Percentiles rank a stretch among this genome's conserved stretches.
Conservation (phyloP, 2,329 filamentous ascomycete species). For the Diaporthe citrichinensis region DNA sequence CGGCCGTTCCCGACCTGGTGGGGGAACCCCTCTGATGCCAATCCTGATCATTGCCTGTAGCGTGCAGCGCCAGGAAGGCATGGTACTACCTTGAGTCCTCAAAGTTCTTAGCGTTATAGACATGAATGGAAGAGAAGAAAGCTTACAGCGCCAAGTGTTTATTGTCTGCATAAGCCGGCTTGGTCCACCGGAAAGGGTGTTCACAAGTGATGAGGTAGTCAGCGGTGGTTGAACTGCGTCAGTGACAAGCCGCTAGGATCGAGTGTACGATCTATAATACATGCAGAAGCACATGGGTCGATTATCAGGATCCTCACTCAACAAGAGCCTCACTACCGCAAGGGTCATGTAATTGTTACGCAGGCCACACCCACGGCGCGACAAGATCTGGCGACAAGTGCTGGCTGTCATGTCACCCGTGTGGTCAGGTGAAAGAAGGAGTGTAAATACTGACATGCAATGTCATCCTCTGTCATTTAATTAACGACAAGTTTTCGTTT, state of each 20-base stretch:
- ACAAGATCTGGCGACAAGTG: no score
- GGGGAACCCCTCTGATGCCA: slow-evolving; percentile 35
- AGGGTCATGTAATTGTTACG: background rate
- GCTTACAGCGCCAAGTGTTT: background rate
- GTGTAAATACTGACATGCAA: background rate
- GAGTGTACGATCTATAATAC: background rate
- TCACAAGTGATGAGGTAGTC: background rate
- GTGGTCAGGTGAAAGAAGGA: no score
- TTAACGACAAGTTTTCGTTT: background rate
- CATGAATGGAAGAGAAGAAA: background rate
- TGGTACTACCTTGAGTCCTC: fast-evolving
- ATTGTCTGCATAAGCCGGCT: background rate
- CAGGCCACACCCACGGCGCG: no score
- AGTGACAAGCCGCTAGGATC: background rate
- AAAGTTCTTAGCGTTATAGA: background rate
- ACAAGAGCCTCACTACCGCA: background rate
- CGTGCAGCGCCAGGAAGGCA: background rate
- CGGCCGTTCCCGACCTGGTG: slow-evolving; percentile 50
- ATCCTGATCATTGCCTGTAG: slow-evolving; percentile 40
- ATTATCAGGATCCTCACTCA: background rate
- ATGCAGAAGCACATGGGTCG: background rate
- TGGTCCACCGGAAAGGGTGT: background rate
- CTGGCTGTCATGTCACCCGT: no score
- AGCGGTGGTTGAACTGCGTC: background rate
- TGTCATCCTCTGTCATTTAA: background rate